These are phyloP conservation scores for Endotrypanum monterogeii DNA, from an alignment of 208 protist species.

Conservation along the genomic window DNA sequence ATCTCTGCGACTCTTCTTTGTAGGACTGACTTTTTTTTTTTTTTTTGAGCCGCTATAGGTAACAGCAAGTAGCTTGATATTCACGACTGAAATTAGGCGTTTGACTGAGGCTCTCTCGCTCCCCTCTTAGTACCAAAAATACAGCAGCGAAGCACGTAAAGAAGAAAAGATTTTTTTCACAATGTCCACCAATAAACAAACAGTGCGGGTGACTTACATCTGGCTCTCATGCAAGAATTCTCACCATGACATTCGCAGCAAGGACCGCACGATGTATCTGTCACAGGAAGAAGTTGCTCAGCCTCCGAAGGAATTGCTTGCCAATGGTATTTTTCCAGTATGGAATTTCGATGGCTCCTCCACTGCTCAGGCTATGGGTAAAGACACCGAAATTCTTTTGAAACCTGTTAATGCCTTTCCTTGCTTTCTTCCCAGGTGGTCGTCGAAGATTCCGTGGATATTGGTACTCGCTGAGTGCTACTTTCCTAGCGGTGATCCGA, in stretches of 20 bases:
- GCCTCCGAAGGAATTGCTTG: constrained; percentile 73
- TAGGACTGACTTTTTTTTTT: not conserved
- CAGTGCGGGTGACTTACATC: constrained; percentile 82
- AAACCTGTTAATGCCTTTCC: constrained; percentile 90
- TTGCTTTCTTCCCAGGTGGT: constrained; percentile 70
- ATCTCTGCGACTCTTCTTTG: not conserved
- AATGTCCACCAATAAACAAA: constrained; percentile 44
- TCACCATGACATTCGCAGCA: constrained; percentile 88
- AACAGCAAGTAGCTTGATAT: not conserved
- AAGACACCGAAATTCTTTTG: constrained; percentile 85
- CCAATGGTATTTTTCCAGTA: constrained; percentile 83
- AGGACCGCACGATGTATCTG: constrained; percentile 84
- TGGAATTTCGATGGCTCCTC: constrained; percentile 98
- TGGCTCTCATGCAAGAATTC: constrained; percentile 81
- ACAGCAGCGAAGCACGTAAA: not conserved
- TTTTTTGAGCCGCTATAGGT: not conserved
- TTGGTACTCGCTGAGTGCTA: constrained; percentile 93
- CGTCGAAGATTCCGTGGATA: constrained; percentile 85
- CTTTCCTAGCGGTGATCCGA: constrained; percentile 87
- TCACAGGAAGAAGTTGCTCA: constrained; percentile 47
- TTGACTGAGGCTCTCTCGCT: not conserved
- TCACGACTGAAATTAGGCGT: not conserved
- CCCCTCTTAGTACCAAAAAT: not conserved
- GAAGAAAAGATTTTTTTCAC: not conserved
- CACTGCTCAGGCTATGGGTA: constrained; percentile 67